Evolutionary conservation across 257 asterid genomes (phyloP).

Genomic region (Solanum pinnatisectum): DNA sequence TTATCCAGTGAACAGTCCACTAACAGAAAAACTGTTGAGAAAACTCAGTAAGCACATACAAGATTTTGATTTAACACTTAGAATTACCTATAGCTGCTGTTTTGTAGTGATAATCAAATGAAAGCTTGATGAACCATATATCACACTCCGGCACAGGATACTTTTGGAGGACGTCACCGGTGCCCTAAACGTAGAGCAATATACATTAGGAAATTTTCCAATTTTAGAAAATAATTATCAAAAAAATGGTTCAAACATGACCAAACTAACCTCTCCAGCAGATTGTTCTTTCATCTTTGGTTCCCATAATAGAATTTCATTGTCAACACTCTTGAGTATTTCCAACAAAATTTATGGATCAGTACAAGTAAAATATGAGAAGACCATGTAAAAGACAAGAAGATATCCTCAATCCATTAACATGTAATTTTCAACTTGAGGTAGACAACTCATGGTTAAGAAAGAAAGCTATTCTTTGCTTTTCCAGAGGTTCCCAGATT

Average conservation of each 20-base stretch:
- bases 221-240: neutral
- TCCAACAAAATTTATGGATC: neutral
- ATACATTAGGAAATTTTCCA: neutral
- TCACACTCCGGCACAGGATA: conserved; percentile 98
- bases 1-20: neutral
- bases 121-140: conserved; percentile 95
- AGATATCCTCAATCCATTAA: neutral
- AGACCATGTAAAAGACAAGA: neutral
- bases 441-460: neutral
- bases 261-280: conserved; percentile 82
- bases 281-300: conserved; percentile 93
- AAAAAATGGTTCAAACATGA: neutral
- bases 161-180: conserved; percentile 87
- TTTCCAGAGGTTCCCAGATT: neutral
- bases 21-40: neutral
- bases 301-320: conserved; percentile 93
- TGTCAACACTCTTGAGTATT: conserved; percentile 86
- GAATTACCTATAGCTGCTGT: conserved; percentile 72
- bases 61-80: neutral
- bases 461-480: neutral
- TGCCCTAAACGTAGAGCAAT: conserved; percentile 52
- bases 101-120: conserved; percentile 80
- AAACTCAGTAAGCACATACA: neutral
- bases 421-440: neutral
- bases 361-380: neutral